Evolutionary conservation across 148 eudicot genomes (phyloP).

Genomic region (Chenopodium formosanum): DNA sequence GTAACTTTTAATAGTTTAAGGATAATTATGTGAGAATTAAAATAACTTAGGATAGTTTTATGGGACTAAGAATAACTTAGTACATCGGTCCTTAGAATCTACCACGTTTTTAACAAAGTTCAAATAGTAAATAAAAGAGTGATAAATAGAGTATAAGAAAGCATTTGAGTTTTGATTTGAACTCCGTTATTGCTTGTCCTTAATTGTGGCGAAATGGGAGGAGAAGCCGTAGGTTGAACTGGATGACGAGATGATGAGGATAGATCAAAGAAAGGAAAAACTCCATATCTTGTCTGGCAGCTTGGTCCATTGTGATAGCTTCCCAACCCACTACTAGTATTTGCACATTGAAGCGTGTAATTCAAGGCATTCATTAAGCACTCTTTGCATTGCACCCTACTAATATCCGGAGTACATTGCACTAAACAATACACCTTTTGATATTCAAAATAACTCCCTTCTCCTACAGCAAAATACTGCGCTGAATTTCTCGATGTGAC

Average conservation of each 20-base stretch:
- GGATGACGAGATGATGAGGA: background rate
- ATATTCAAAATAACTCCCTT: background rate
- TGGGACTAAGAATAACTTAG: too few relatives aligned
- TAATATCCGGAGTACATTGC: background rate
- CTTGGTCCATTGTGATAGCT: background rate
- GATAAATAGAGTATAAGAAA: background rate
- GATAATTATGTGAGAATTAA: too few relatives aligned
- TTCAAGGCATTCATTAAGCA: background rate
- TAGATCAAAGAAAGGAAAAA: background rate
- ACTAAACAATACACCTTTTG: background rate
- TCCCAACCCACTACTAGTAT: background rate
- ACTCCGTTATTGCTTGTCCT: background rate
- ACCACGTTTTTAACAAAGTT: too few relatives aligned
- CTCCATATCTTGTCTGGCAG: conserved; percentile 3
- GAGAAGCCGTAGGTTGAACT: background rate
- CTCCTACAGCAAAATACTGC: background rate
- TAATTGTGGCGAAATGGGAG: background rate
- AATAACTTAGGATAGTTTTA: too few relatives aligned
- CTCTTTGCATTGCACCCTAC: background rate
- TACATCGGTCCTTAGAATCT: too few relatives aligned
- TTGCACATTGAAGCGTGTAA: background rate
- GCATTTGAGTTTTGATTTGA: background rate
- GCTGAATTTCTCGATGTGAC: background rate
- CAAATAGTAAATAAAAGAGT: background rate
- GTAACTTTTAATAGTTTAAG: too few relatives aligned